Conservation (phyloP, 768 basidiomycete species). For the Pleurotus giganteus region DNA sequence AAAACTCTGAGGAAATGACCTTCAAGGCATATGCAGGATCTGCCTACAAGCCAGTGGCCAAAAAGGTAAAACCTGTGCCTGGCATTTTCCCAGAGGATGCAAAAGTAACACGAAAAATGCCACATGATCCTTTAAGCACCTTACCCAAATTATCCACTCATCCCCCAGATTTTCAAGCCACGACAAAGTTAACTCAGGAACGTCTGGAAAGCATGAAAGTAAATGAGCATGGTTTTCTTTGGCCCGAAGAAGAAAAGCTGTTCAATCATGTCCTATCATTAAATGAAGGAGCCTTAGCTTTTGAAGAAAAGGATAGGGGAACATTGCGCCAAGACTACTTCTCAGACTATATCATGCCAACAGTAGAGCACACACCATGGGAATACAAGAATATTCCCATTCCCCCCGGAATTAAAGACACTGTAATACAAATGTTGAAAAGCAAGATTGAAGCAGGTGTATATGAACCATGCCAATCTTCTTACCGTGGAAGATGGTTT, state of each 20-base stretch:
- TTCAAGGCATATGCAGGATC: too few relatives aligned
- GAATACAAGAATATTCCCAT: constrained; percentile 19
- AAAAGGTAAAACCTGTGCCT: constrained; percentile 30
- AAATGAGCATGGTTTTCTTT: constrained; percentile 29
- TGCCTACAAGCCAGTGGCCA: constrained; percentile 31
- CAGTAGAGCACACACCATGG: constrained; percentile 17
- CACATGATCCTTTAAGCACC: constrained; percentile 29
- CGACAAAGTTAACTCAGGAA: constrained; percentile 22
- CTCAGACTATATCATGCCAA: constrained; percentile 15
- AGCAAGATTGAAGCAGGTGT: constrained; percentile 19
- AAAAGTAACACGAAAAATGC: constrained; percentile 25
- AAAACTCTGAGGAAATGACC: neutral
- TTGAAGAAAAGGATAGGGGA: constrained; percentile 24
- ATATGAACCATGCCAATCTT: constrained; percentile 19
- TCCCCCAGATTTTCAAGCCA: constrained; percentile 32
- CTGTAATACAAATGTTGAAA: constrained; percentile 17
- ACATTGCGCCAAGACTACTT: constrained; percentile 18
- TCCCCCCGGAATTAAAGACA: constrained; percentile 25
- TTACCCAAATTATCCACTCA: constrained; percentile 24
- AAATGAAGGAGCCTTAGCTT: constrained; percentile 34
- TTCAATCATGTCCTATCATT: constrained; percentile 25
- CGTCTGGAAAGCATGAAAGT: constrained; percentile 22
- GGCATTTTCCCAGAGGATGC: constrained; percentile 31
- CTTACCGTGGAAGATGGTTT: constrained; percentile 21
- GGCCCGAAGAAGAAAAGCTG: too few relatives aligned